phyloP scores from a whole-genome alignment of 352 stramenopile genomes.

The Pythium angustatum region DNA sequence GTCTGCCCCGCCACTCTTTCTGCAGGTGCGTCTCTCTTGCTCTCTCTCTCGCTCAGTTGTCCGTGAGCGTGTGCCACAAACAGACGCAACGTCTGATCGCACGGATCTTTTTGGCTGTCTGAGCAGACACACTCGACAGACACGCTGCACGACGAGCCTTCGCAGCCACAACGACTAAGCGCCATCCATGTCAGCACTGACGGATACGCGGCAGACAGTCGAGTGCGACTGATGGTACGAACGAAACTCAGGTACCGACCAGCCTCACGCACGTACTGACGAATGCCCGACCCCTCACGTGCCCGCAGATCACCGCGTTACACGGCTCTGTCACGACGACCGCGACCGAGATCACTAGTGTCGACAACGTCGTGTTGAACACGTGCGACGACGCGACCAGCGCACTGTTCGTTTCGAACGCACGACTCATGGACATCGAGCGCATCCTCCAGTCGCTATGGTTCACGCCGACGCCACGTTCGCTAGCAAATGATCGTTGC shows the following conservation, averaged over 20 bases:
- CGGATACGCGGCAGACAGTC: background rate
- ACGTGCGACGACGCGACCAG: background rate
- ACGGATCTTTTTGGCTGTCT: background rate
- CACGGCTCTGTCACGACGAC: background rate
- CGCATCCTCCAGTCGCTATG: constrained; percentile 5
- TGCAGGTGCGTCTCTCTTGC: background rate
- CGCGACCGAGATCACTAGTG: background rate
- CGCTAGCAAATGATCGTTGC: background rate
- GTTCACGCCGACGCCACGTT: background rate
- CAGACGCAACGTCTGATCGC: too few species aligned
- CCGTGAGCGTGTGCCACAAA: too few species aligned
- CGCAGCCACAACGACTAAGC: background rate
- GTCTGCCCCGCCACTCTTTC: background rate
- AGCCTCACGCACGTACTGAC: too few species aligned
- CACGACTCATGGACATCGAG: background rate
- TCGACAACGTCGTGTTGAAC: background rate
- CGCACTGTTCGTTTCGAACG: background rate
- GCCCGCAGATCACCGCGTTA: background rate
- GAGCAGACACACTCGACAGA: constrained; percentile 2
- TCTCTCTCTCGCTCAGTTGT: too few species aligned
- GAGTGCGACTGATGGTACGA: constrained; percentile 5
- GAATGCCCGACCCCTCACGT: too few species aligned
- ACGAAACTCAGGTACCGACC: too few species aligned
- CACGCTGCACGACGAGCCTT: background rate
- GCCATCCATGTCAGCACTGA: background rate